These are phyloP conservation scores for Penicillium palitans DNA, from an alignment of 2,329 filamentous ascomycete species.

Conservation along the genomic window DNA sequence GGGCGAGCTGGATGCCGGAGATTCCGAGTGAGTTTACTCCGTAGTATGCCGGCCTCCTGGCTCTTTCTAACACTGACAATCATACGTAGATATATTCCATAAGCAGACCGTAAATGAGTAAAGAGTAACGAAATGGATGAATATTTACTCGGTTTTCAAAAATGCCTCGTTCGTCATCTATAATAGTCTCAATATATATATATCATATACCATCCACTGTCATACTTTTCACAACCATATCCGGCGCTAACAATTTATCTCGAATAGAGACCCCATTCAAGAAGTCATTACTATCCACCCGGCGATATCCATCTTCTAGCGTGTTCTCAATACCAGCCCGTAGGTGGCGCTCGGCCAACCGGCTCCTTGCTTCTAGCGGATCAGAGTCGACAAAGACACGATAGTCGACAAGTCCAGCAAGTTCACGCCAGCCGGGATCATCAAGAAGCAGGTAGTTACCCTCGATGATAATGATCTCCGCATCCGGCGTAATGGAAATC, in stretches of 20 bases:
- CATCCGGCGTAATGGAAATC: constrained; percentile 26
- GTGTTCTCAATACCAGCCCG: constrained; percentile 44
- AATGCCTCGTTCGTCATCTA: too few relatives aligned
- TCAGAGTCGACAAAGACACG: constrained; percentile 46
- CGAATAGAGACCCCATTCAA: constrained; percentile 36
- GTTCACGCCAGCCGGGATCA: constrained; percentile 34
- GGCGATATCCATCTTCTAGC: constrained; percentile 36
- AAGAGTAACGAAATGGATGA: not conserved
- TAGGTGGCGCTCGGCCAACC: constrained; percentile 45
- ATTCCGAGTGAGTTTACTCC: constrained; percentile 46
- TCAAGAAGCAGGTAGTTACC: constrained; percentile 31
- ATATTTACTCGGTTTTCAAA: too few relatives aligned
- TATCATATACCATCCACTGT: not conserved
- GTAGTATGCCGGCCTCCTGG: not conserved
- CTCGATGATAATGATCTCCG: constrained; percentile 23
- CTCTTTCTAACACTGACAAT: constrained; percentile 10
- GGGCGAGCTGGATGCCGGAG: constrained; percentile 54
- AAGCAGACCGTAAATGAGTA: constrained; percentile 50
- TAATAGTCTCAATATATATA: not conserved
- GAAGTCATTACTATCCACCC: constrained; percentile 44
- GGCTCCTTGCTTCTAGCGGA: constrained; percentile 34
- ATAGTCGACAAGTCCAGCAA: constrained; percentile 42
- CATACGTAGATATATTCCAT: constrained; percentile 45
- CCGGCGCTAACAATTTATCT: constrained; percentile 28
- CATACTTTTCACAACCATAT: constrained; percentile 31